A percentile compares a stretch with the other conserved stretches of the same genome.
Conservation (phyloP, 352 stramenopile species). For the Globisporangium camurandrum region DNA sequence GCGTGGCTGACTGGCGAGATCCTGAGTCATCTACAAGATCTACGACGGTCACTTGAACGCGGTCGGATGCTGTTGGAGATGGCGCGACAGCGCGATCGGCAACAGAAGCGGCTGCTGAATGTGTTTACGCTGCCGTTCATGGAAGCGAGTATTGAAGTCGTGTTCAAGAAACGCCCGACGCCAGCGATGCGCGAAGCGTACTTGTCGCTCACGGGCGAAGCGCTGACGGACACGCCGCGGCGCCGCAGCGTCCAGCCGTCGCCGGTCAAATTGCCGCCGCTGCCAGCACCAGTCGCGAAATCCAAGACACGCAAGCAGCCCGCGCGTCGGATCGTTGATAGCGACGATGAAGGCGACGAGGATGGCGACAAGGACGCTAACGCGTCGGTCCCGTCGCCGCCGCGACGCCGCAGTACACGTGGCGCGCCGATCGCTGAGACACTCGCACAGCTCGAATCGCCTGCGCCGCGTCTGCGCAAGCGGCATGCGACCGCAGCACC, state of each 20-base stretch:
- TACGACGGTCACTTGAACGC: constrained; percentile 70
- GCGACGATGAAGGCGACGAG: background rate
- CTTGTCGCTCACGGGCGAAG: constrained; percentile 44
- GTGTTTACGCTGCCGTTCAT: constrained; percentile 51
- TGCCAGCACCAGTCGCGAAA: background rate
- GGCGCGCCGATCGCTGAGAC: background rate
- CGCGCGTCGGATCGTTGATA: background rate
- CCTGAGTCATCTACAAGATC: constrained; percentile 60
- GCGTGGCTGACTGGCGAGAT: constrained; percentile 78
- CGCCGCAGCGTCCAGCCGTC: constrained; percentile 14
- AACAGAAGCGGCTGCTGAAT: constrained; percentile 72
- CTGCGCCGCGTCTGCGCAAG: constrained; percentile 5
- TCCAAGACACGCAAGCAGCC: constrained; percentile 1
- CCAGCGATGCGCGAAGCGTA: constrained; percentile 69
- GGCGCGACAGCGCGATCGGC: constrained; percentile 75
- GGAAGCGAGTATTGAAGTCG: constrained; percentile 58
- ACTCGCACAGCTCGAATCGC: background rate
- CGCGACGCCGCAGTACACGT: constrained; percentile 7
- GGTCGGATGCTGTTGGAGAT: constrained; percentile 83
- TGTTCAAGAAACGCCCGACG: constrained; percentile 70
- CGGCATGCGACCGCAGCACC: background rate
- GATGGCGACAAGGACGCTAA: constrained; percentile 7
- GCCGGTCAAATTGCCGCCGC: no score
- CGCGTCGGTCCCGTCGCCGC: constrained; percentile 6
- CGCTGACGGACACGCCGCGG: constrained; percentile 39